Evolutionary conservation across 2,329 filamentous ascomycete genomes (phyloP), one percentile per base, ranked within the genome.

Genomic region (Clonostachys sp.): DNA sequence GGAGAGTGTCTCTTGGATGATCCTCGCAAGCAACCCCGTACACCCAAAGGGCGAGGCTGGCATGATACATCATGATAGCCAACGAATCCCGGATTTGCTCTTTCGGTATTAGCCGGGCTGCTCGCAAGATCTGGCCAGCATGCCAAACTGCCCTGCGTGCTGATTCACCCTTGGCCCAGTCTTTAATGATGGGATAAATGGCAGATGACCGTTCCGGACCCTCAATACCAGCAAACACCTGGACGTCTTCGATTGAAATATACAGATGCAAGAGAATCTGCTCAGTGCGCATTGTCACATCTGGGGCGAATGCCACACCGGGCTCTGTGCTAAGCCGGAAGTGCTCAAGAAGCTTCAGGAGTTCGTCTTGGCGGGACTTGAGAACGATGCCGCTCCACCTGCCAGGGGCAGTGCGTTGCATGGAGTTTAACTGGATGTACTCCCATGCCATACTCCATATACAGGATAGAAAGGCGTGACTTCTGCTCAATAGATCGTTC

Each of bases 151-250:
- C 57, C 5, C 60, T 49, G 3, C 70, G 60, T 1, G 66, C 63
- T 12, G 64, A 57, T 16, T 62, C 56, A 13, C 60, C 62, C 8
- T 60, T 57, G 4, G 62, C 64, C 66, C 68, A 72, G 33, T 65
- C 60, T 1, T 62, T 53, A 1, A 68, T 58, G 2, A 57, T 58
- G 12, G 64, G 57, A 24, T 63, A 65, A 0, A 64, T 61, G 8
- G 57, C 53, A 0, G 62, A 59, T 4, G 68, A 66, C 44, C 66
- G 66, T 18, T 68, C 61, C 12, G 64, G 61, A 5, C 68, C 68
- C 17, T 69, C 63, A 42, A 70, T 70, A 5, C 70, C 70, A 1
- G 70, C 69, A 18, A 72, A 69, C 2, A 68, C 58, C 12, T 73
- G 68, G 0, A 73, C 57, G 6, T 69, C 64, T 30, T 72, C 70